phyloP scores from a whole-genome alignment of 2,329 filamentous ascomycete genomes.

The Fusarium verticillioides region DNA sequence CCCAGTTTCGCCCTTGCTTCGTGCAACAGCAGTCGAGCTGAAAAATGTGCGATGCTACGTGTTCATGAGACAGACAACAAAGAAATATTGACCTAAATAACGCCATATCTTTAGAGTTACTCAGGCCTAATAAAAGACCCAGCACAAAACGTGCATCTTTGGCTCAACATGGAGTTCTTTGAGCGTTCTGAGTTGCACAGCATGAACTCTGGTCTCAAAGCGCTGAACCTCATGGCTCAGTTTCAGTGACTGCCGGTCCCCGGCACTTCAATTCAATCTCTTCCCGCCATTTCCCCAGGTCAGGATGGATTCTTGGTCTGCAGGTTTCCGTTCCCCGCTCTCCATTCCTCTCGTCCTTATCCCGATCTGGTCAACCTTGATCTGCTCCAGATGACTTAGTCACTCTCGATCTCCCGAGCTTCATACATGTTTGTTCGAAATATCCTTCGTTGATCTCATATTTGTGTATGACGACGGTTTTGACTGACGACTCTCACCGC shows the following conservation, averaged over 20 bases:
- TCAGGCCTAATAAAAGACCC: neutral
- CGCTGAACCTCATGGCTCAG: neutral
- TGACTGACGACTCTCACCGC: slow-evolving; percentile 12
- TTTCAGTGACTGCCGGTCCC: slow-evolving; percentile 17
- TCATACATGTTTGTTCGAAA: neutral
- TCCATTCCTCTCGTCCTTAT: neutral
- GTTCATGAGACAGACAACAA: neutral
- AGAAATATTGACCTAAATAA: neutral
- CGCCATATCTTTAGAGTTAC: neutral
- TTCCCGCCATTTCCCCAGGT: slow-evolving; percentile 1
- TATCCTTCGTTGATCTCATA: neutral
- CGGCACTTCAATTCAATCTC: slow-evolving; percentile 4
- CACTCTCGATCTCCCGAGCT: neutral
- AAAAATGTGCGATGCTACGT: neutral
- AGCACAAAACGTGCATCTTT: neutral
- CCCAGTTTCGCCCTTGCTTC: neutral
- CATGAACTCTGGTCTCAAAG: slow-evolving; percentile 5
- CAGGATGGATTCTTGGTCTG: slow-evolving; percentile 1
- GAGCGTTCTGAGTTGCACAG: neutral
- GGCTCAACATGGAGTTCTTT: neutral
- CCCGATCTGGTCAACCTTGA: neutral
- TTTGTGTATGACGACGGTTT: neutral
- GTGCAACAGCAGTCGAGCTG: neutral
- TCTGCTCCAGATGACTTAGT: neutral
- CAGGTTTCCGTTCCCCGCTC: slow-evolving; percentile 1